phyloP scores from a whole-genome alignment of 2,329 filamentous ascomycete genomes.

The Xylaria sp. region DNA sequence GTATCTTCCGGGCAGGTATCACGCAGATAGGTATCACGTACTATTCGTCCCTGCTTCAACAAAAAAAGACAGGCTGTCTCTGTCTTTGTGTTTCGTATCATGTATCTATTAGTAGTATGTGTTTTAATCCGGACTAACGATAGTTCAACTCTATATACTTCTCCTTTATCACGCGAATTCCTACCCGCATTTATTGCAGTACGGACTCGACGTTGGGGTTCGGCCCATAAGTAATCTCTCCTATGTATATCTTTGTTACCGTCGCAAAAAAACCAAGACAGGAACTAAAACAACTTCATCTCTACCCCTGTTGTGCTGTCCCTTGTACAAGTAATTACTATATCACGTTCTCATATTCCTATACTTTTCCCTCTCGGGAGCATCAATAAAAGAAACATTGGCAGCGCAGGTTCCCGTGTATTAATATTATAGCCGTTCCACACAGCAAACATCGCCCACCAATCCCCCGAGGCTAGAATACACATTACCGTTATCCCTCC shows the following conservation, averaged over 20 bases:
- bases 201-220: slow-evolving; percentile 8
- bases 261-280: slow-evolving; percentile 1
- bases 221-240: background rate
- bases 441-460: slow-evolving; percentile 10
- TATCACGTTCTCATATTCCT: background rate
- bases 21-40: no score
- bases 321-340: slow-evolving; percentile 8
- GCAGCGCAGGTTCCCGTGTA: slow-evolving; percentile 12
- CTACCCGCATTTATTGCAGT: background rate
- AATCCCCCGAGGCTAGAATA: background rate
- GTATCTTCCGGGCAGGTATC: no score
- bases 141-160: slow-evolving; percentile 4
- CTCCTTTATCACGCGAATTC: slow-evolving; percentile 1
- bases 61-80: background rate
- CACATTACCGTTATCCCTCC: background rate
- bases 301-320: slow-evolving; percentile 10
- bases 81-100: background rate
- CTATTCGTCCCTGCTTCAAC: background rate
- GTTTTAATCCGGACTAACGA: background rate
- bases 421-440: slow-evolving; percentile 2
- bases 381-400: slow-evolving; percentile 11
- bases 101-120: background rate
- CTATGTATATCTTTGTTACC: slow-evolving; percentile 1
- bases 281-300: slow-evolving; percentile 4
- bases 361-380: slow-evolving; percentile 7